Percentiles rank a stretch among this genome's conserved stretches.
phyloP scores from a whole-genome alignment of 2,329 filamentous ascomycete genomes.

The Aspergillus sp. region DNA sequence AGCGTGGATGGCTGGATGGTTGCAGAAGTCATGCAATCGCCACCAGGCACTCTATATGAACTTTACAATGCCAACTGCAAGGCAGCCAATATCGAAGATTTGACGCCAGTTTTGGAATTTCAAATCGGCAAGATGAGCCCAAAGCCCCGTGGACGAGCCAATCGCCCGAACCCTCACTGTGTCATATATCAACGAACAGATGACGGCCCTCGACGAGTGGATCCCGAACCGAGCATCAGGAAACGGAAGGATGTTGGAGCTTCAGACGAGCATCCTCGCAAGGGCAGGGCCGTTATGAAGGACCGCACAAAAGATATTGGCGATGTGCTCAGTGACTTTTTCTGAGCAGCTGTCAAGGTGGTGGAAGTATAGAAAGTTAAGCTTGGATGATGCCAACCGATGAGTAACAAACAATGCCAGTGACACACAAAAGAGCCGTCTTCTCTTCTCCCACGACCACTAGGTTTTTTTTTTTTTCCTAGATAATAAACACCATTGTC shows the following conservation, averaged over 20 bases:
- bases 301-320: constrained; percentile 26
- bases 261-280: neutral
- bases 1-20: constrained; percentile 31
- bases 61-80: constrained; percentile 16
- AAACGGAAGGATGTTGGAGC: constrained; percentile 5
- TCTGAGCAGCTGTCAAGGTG: constrained; percentile 8
- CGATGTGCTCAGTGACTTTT: constrained; percentile 33
- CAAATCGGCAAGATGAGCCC: constrained; percentile 19
- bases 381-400: constrained; percentile 2
- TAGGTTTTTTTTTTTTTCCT: no score
- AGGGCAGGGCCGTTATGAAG: constrained; percentile 26
- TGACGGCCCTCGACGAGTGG: neutral
- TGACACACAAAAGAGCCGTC: neutral
- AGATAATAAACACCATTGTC: no score
- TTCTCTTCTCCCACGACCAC: neutral
- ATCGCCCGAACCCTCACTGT: neutral
- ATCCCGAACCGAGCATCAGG: constrained; percentile 9
- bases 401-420: neutral
- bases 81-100: neutral
- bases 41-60: constrained; percentile 15
- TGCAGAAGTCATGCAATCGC: neutral
- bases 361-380: neutral
- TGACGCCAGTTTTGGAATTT: constrained; percentile 25
- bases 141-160: neutral
- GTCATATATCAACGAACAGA: constrained; percentile 13